Conservation (phyloP, 306 rosid genomes). For the Vigna nakashimae region DNA sequence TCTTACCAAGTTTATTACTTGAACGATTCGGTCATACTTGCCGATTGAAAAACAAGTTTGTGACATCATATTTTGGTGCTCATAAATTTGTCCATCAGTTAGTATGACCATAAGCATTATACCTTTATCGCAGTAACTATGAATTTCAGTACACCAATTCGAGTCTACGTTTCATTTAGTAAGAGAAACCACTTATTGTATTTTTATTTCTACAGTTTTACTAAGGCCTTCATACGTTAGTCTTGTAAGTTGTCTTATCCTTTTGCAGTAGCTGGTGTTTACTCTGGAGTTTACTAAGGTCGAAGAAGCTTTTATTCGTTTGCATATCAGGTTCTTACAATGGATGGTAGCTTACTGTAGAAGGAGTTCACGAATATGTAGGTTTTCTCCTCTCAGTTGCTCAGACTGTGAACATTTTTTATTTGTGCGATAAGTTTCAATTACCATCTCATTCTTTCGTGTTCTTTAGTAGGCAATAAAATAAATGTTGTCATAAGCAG, state of each 20-base stretch:
- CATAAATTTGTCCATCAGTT: not conserved
- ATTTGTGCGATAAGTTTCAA: too few relatives aligned
- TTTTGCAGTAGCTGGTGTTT: slow-evolving; percentile 63
- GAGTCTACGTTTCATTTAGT: slow-evolving; percentile 61
- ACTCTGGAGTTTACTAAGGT: too few relatives aligned
- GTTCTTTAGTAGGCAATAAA: too few relatives aligned
- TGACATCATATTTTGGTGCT: too few relatives aligned
- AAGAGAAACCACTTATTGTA: slow-evolving; percentile 38
- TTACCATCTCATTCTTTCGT: too few relatives aligned
- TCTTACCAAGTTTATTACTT: too few relatives aligned
- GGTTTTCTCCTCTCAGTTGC: slow-evolving; percentile 45
- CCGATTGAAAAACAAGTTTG: too few relatives aligned
- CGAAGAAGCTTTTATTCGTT: slow-evolving; percentile 52
- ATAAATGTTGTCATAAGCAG: too few relatives aligned
- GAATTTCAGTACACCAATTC: slow-evolving; percentile 52
- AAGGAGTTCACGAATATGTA: slow-evolving; percentile 81
- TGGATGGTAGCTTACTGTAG: slow-evolving; percentile 78
- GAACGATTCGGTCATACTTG: too few relatives aligned
- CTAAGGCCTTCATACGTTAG: slow-evolving; percentile 12
- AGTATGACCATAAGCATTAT: slow-evolving; percentile 38
- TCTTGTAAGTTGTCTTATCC: slow-evolving; percentile 36
- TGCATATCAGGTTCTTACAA: slow-evolving; percentile 65
- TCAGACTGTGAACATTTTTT: too few relatives aligned
- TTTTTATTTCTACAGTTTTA: slow-evolving; percentile 14
- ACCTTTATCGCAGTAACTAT: slow-evolving; percentile 64